Percentiles rank a stretch among this genome's conserved stretches.
Evolutionary conservation across 768 basidiomycete genomes (phyloP).

Genomic region (Cytidiella melzeri): DNA sequence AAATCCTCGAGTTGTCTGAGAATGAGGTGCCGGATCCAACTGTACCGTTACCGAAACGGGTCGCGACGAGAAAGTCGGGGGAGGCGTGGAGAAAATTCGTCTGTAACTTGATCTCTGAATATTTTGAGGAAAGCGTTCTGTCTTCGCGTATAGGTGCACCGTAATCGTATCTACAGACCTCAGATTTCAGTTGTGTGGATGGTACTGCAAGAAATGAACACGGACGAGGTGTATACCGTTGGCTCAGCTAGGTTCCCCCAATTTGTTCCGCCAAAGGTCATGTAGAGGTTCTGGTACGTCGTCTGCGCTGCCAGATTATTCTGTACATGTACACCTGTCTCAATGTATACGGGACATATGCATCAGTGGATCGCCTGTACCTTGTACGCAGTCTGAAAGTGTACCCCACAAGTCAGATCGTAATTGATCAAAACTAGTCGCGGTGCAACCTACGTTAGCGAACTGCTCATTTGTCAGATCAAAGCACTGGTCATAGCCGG

Average conservation of each 20-base stretch:
- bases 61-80: constrained; percentile 19
- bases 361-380: not conserved
- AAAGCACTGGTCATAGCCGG: constrained; percentile 22
- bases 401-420: not conserved
- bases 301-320: constrained; percentile 21
- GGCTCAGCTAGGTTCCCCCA: constrained; percentile 24
- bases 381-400: constrained; percentile 8
- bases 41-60: constrained; percentile 14
- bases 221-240: constrained; percentile 18
- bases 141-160: constrained; percentile 24
- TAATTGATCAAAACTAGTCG: not conserved
- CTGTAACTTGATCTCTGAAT: constrained; percentile 26
- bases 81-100: constrained; percentile 23
- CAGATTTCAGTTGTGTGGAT: not conserved
- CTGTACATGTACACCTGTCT: constrained; percentile 7
- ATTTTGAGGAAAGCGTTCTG: constrained; percentile 22
- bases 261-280: constrained; percentile 21
- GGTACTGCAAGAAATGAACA: not conserved
- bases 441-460: constrained; percentile 19
- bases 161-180: constrained; percentile 19
- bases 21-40: constrained; percentile 12
- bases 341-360: no score
- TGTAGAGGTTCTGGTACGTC: constrained; percentile 18
- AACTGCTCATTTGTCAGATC: constrained; percentile 18
- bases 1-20: constrained; percentile 14